Base-by-base conservation (phyloP, 2,329 filamentous ascomycete species). In the Colletotrichum horii region DNA sequence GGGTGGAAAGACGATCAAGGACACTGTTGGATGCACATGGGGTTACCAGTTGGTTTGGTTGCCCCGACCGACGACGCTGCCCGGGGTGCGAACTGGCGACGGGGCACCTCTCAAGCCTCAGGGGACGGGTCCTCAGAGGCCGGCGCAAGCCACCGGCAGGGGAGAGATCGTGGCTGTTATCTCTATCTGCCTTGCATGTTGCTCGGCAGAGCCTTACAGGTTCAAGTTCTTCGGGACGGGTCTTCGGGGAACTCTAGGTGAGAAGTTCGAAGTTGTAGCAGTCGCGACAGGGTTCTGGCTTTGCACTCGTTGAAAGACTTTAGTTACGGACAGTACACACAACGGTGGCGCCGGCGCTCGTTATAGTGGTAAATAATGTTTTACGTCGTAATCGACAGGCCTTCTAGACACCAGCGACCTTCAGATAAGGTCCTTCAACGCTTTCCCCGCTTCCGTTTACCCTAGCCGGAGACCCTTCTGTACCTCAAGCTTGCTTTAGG, bases 311-410 rank as follows among this genome's bases (percentile, higher is more conserved):
- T 52, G 1, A 52, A n/a, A 0, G 1, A 2, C n/a, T 14, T 22
- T 1, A 1, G n/a, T n/a, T 52, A 22, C 0, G 43, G 19, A 22
- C 19, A 1, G 14, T 3, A 48, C 1, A 11, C n/a, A 22, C 1
- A 14, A 52, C 6, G 43, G 1, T 22, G 43, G 43, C 43, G 43
- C 43, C 43, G n/a, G 43, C 12, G 43, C 43, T 52, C 43, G 43
- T 22, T 1, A 0, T 0, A 22, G 22, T 1, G n/a, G 43, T 22
- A 14, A 24, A 52, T 52, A 22, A 52, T 52, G n/a, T 22, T 52
- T 48, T n/a, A n/a, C n/a, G n/a, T n/a, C n/a, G n/a, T n/a, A n/a
- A n/a, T n/a, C n/a, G n/a, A n/a, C 11, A 32, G 32, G 32, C 12
- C 11, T 34, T 34, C 12, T 14, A 34, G 32, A 34, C 14, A 34